Base-by-base conservation (phyloP, 495 filamentous ascomycete genomes). In the Talaromyces liani region DNA sequence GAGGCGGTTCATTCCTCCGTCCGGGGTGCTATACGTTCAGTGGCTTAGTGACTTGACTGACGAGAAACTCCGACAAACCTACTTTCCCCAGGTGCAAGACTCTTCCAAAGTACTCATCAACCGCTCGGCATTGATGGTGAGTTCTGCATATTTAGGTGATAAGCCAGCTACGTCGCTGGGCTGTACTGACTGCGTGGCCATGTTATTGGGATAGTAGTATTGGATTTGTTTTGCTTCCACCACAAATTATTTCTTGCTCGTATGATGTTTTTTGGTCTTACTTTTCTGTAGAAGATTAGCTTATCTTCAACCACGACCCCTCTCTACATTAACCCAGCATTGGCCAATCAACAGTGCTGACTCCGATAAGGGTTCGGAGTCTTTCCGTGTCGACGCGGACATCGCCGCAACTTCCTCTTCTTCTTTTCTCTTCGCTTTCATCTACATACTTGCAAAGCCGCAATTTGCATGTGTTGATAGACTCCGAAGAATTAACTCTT, bases 1-100 rank as follows among this genome's bases (percentile, higher is more conserved):
- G 3, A 91, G 80, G 39, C 78, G 81, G n/a, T 77, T 80, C 84
- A 87, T 86, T 36, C 85, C 85, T 20, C 79, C 83, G 14, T 87
- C 82, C 18, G 60, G 54, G 0, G 62, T 68, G 18, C 65, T 31
- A 8, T 16, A 54, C 20, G 20, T 51, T 51, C 45, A 22, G 20
- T 6, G 71, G 70, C 16, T 29, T 20, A 14, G 53, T 10, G 53
- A 51, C 60, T 29, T 25, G 8, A 27, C 18, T 2, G 33, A 20
- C 3, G 14, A 34, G 20, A 5, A 29, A 10, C 25, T 47, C 18
- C 18, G 31, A 65, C 70, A 36, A 69, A 77, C 73, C 72, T 66
- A 57, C 73, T 71, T 67, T 73, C 75, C 74, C 72, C 70, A 77
- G 68, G 73, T 59, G 51, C 74, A 75, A 2, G 75, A 73, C 31